Evolutionary conservation across 2,329 filamentous ascomycete genomes (phyloP), one percentile per base, ranked within the genome.

Genomic region (Clarireedia paspali): DNA sequence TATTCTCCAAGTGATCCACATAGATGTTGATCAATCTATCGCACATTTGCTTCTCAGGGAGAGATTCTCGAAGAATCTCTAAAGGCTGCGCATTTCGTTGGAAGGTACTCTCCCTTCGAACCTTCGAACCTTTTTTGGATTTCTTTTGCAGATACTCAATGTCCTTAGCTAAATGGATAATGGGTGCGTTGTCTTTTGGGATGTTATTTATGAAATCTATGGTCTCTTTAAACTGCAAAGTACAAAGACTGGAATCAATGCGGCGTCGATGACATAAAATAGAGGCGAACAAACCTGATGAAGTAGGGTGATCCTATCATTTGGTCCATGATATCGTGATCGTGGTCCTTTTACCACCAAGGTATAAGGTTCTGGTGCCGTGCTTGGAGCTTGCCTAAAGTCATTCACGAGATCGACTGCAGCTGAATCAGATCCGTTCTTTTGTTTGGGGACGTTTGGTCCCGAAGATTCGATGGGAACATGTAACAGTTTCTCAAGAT

Each of bases 1-100:
- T 68, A 9, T 63, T 70, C 38, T 73, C 75, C 59, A 72, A 75
- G 1, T 66, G 70, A 7, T 70, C 68, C 40, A 75, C 68, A 61
- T 77, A 77, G 1, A 71, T 55, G 1, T 66, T 60, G 6, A 73
- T 64, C 7, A 48, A 24, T 17, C 36, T 47, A 49, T 59, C 49
- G 50, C 59, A 60, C 47, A 53, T 20, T 26, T 24, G 23, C 23
- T 52, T 49, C 34, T 42, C 50, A 0, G 57, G 59, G 20, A 60
- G 40, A 36, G 57, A 39, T 15, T 59, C 48, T 26, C 53, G 34
- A 34, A 60, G 46, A 17, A 51, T 27, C 4, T 39, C 45, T 27
- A 57, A 26, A 15, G 47, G 17, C 14, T n/a, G 27, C 7, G 44
- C 15, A 36, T 48, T 42, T 26, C 36, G 39, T 49, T 57, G 53